Conservation (phyloP, 495 filamentous ascomycete genomes). For the Talaromyces stipitatus region DNA sequence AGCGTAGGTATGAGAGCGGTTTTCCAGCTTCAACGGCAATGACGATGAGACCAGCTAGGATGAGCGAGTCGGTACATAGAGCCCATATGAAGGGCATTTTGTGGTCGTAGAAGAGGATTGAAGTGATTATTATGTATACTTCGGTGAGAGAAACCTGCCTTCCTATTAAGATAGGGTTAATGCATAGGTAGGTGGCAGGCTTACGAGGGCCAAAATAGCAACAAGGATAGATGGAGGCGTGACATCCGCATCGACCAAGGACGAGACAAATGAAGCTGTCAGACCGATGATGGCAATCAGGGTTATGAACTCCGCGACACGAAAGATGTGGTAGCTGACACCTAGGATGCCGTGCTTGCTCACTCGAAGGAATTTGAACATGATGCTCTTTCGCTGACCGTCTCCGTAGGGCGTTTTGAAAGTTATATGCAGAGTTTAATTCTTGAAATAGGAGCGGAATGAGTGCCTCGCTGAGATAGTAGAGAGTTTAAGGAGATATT, state of each 20-base stretch:
- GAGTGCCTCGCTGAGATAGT: slow-evolving; percentile 5
- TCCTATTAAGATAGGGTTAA: slow-evolving; percentile 1
- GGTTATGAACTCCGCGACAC: slow-evolving; percentile 60
- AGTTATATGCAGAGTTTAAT: too few species aligned
- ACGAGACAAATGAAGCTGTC: slow-evolving; percentile 72
- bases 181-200: not conserved
- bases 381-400: slow-evolving; percentile 10
- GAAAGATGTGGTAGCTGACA: slow-evolving; percentile 65
- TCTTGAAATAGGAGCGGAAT: too few species aligned
- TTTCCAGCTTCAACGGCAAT: slow-evolving; percentile 71
- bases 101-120: slow-evolving; percentile 57
- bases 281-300: slow-evolving; percentile 78
- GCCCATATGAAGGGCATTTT: slow-evolving; percentile 1
- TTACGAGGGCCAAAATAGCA: slow-evolving; percentile 70
- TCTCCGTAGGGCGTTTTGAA: too few species aligned
- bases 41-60: slow-evolving; percentile 56
- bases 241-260: slow-evolving; percentile 56
- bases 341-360: slow-evolving; percentile 62
- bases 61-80: not conserved
- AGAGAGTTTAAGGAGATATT: not conserved
- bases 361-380: slow-evolving; percentile 15
- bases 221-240: slow-evolving; percentile 65
- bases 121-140: slow-evolving; percentile 67
- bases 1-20: slow-evolving; percentile 72
- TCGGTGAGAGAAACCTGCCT: slow-evolving; percentile 63